Evolutionary conservation across 768 basidiomycete genomes (phyloP).

Genomic region (Leccinum ochraceum): DNA sequence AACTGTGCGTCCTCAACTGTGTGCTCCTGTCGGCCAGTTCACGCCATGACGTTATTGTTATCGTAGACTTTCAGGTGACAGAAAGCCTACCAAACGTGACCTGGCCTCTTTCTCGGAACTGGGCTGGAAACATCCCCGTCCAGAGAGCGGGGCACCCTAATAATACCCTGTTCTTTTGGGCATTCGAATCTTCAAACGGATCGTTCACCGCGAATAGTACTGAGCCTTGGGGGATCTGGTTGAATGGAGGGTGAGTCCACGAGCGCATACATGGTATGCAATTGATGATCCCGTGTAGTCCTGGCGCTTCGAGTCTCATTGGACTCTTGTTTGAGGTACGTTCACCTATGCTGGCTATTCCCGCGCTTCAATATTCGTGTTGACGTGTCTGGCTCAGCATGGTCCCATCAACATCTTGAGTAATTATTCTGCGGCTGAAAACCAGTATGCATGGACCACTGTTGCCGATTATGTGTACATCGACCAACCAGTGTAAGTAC

Average conservation of each 20-base stretch:
- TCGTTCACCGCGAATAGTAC: conserved; percentile 47
- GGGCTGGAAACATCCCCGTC: conserved; percentile 66
- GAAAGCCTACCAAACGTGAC: conserved; percentile 58
- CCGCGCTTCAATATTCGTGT: neutral
- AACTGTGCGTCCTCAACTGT: conserved; percentile 41
- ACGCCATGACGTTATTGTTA: neutral
- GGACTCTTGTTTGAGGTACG: conserved; percentile 62
- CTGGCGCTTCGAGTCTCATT: conserved; percentile 66
- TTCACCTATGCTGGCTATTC: neutral
- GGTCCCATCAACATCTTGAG: conserved; percentile 60
- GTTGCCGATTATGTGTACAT: conserved; percentile 63
- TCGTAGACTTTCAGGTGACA: conserved; percentile 61
- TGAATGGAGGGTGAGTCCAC: conserved; percentile 61
- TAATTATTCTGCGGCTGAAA: conserved; percentile 48
- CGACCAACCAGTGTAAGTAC: conserved; percentile 60
- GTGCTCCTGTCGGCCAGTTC: no score
- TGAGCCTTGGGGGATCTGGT: conserved; percentile 72
- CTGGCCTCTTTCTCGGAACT: conserved; percentile 48
- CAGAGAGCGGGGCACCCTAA: conserved; percentile 61
- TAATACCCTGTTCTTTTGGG: conserved; percentile 66
- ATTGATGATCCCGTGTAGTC: conserved; percentile 35
- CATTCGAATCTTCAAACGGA: conserved; percentile 54
- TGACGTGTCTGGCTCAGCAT: conserved; percentile 42
- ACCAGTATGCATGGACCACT: conserved; percentile 56
- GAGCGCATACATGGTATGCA: neutral